Evolutionary conservation across 768 basidiomycete genomes (phyloP).

Genomic region (Pleurotus djamor): DNA sequence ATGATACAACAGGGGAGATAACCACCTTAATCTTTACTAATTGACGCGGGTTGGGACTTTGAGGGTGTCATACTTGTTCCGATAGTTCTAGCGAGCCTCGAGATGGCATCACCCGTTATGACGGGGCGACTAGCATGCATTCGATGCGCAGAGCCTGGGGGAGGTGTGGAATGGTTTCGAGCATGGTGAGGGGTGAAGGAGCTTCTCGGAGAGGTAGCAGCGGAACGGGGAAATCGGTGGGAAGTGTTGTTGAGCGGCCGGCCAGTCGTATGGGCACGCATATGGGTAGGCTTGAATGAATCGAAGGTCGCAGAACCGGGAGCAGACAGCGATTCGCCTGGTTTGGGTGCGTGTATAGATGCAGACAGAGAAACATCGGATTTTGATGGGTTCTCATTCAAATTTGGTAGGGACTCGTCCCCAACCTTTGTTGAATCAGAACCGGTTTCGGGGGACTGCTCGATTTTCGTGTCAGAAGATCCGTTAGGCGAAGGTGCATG

Average conservation of each 20-base stretch:
- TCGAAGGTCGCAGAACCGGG: slow-evolving; percentile 14
- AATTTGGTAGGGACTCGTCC: slow-evolving; percentile 13
- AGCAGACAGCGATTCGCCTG: slow-evolving; percentile 36
- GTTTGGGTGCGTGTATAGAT: slow-evolving; percentile 49
- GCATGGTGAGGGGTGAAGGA: slow-evolving; percentile 39
- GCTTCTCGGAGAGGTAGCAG: slow-evolving; percentile 40
- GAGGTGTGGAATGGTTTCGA: slow-evolving; percentile 69
- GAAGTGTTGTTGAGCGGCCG: slow-evolving; percentile 28
- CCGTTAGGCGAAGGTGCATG: slow-evolving; percentile 8
- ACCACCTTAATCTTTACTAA: slow-evolving; percentile 20
- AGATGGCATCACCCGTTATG: slow-evolving; percentile 70
- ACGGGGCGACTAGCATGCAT: slow-evolving; percentile 58
- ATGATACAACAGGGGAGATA: background rate
- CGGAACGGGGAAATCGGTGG: slow-evolving; percentile 37
- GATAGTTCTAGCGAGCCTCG: slow-evolving; percentile 61
- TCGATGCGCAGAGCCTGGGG: slow-evolving; percentile 38
- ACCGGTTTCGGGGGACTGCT: slow-evolving; percentile 20
- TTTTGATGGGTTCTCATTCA: slow-evolving; percentile 40
- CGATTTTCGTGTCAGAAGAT: slow-evolving; percentile 4
- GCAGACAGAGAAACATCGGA: slow-evolving; percentile 38
- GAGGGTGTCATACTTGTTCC: slow-evolving; percentile 30
- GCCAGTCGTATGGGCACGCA: slow-evolving; percentile 57
- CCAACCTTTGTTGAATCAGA: slow-evolving; percentile 1
- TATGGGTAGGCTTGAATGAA: slow-evolving; percentile 38
- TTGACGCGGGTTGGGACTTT: slow-evolving; percentile 17